Percentiles rank a stretch among this genome's conserved stretches.
Conservation (phyloP, 148 eudicot species). For the Rhododendron molle region DNA sequence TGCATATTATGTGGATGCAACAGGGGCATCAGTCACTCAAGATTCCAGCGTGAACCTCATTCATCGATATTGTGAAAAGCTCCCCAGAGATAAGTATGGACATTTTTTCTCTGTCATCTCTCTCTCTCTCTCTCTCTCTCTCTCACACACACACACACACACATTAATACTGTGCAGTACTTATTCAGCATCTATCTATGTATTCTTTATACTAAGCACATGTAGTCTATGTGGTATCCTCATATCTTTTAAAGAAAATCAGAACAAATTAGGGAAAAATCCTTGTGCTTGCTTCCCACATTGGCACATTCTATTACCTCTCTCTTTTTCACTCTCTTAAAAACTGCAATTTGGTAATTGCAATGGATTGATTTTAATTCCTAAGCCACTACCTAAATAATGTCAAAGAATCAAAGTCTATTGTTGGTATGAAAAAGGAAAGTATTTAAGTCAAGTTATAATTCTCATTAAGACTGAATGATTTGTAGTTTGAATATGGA, state of each 20-base stretch:
- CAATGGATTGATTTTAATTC: not conserved
- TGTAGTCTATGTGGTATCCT: not conserved
- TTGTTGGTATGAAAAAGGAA: not conserved
- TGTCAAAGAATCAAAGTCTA: not conserved
- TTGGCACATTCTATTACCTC: not conserved
- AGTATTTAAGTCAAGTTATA: not conserved
- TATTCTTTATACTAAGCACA: not conserved
- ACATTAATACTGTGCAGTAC: not conserved
- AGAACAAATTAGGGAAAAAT: not conserved
- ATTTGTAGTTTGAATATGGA: not conserved
- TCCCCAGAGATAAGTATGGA: slow-evolving; percentile 43
- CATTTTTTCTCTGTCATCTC: slow-evolving; percentile 4
- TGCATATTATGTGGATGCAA: slow-evolving; percentile 34
- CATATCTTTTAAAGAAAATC: not conserved
- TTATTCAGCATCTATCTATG: not conserved
- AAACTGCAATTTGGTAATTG: not conserved
- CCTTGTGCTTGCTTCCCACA: not conserved
- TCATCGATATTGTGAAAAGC: slow-evolving; percentile 36
- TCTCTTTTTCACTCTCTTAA: not conserved
- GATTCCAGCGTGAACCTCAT: slow-evolving; percentile 48
- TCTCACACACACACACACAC: too few species aligned
- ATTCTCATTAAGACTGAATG: not conserved
- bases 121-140: not conserved
- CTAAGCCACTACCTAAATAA: not conserved
- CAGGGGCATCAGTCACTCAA: slow-evolving; percentile 45